Conservation (phyloP, 495 filamentous ascomycete genomes). For the Rostrohypoxylon terebratum region DNA sequence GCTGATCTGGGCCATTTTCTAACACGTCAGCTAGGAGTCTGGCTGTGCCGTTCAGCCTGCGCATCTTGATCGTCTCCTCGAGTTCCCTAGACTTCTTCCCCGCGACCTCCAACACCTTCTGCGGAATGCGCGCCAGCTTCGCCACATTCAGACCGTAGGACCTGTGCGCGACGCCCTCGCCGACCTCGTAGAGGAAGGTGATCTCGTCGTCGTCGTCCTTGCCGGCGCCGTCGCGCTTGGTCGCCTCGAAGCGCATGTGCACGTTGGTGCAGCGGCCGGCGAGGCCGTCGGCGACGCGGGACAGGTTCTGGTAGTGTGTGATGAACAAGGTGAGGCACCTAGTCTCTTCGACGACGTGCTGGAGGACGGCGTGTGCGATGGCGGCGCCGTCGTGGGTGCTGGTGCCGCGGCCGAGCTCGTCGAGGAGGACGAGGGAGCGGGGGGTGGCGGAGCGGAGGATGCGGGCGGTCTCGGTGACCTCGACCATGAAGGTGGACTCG, state of each 20-base stretch:
- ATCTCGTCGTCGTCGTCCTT: conserved; percentile 67
- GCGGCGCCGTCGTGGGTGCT: conserved; percentile 95
- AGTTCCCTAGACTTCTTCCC: conserved; percentile 81
- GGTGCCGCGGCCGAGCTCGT: conserved; percentile 93
- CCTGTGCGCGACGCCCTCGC: conserved; percentile 89
- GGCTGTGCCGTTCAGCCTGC: conserved; percentile 62
- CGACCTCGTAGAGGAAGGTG: conserved; percentile 85
- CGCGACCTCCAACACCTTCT: conserved; percentile 79
- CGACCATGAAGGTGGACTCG: conserved; percentile 98
- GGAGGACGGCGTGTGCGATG: conserved; percentile 91
- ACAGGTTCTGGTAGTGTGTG: conserved; percentile 93
- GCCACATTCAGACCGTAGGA: conserved; percentile 97
- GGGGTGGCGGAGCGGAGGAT: conserved; percentile 90
- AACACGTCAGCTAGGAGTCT: conserved; percentile 60
- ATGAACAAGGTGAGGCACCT: conserved; percentile 89
- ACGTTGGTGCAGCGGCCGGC: conserved; percentile 74
- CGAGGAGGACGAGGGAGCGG: conserved; percentile 86
- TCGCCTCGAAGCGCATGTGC: conserved; percentile 83
- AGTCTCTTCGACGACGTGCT: conserved; percentile 80
- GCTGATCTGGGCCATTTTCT: conserved; percentile 49
- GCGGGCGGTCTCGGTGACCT: conserved; percentile 88
- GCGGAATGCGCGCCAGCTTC: conserved; percentile 83
- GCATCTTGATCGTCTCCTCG: conserved; percentile 76
- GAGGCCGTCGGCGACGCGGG: conserved; percentile 75
- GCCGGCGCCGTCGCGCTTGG: conserved; percentile 21